Percentiles rank a stretch among this genome's conserved stretches.
Evolutionary conservation across 2,329 filamentous ascomycete genomes (phyloP).

Genomic region (Arachnopeziza araneosa): DNA sequence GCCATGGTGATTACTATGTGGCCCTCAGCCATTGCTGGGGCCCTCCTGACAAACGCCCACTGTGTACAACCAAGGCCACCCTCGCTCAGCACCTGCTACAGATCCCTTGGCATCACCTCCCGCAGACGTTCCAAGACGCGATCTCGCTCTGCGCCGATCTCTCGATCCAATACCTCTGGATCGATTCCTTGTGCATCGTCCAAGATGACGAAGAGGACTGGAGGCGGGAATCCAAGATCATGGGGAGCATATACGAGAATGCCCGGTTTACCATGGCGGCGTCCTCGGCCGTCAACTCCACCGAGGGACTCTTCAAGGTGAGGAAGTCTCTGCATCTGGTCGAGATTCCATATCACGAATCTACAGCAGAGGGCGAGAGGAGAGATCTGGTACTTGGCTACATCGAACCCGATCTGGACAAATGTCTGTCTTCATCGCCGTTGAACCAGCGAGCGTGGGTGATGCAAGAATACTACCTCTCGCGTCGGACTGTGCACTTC

Average conservation of each 20-base stretch:
- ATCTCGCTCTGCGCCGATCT: background rate
- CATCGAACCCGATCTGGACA: background rate
- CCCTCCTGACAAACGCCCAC: background rate
- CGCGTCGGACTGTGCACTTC: background rate
- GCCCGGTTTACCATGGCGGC: conserved; percentile 1
- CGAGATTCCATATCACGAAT: background rate
- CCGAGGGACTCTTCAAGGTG: background rate
- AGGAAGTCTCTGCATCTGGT: background rate
- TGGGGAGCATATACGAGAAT: background rate
- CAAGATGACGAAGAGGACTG: conserved; percentile 4
- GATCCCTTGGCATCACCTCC: background rate
- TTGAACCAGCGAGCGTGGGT: conserved; percentile 1
- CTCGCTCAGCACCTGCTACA: background rate
- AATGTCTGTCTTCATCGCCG: background rate
- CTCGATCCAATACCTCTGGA: background rate
- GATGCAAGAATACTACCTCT: conserved; percentile 2
- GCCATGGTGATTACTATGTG: background rate
- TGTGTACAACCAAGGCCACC: background rate
- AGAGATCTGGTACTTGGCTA: background rate
- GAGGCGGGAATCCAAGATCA: background rate
- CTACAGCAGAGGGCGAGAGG: background rate
- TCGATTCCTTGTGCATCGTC: background rate
- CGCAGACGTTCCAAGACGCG: background rate
- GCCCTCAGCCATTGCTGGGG: conserved; percentile 8
- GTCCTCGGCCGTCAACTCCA: background rate